A percentile compares a stretch with the other conserved stretches of the same genome.
phyloP scores from a whole-genome alignment of 306 rosid genomes.

The Myrica gale region DNA sequence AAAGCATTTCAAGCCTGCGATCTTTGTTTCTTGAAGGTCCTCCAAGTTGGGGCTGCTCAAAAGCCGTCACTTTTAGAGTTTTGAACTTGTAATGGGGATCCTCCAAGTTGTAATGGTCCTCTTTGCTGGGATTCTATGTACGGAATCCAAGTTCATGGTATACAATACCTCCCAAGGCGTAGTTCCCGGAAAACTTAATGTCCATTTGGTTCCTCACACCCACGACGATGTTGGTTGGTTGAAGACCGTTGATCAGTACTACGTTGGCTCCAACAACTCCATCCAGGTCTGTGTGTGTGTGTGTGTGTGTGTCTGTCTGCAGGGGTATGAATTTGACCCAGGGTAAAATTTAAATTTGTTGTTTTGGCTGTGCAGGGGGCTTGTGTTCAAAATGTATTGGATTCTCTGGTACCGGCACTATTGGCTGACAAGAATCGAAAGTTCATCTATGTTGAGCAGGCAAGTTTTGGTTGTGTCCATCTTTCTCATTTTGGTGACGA shows the following conservation, averaged over 20 bases:
- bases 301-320: background rate
- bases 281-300: constrained; percentile 62
- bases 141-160: constrained; percentile 37
- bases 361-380: constrained; percentile 49
- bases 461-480: background rate
- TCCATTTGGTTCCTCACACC: constrained; percentile 77
- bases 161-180: constrained; percentile 41
- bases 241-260: constrained; percentile 83
- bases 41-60: too few species aligned
- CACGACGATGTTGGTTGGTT: constrained; percentile 97
- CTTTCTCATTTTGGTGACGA: too few species aligned
- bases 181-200: constrained; percentile 71
- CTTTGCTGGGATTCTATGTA: background rate
- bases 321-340: background rate
- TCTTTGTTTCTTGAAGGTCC: too few species aligned
- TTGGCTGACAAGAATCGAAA: constrained; percentile 68
- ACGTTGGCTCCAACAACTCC: constrained; percentile 71
- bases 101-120: background rate
- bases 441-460: constrained; percentile 84
- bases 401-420: too few species aligned
- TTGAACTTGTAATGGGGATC: constrained; percentile 10
- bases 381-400: constrained; percentile 49
- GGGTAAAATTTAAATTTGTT: background rate
- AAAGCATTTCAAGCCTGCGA: too few species aligned
- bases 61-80: too few species aligned